These are phyloP conservation scores for Colletotrichum chlorophyti DNA, from an alignment of 2,329 filamentous ascomycete species.

Conservation along the genomic window DNA sequence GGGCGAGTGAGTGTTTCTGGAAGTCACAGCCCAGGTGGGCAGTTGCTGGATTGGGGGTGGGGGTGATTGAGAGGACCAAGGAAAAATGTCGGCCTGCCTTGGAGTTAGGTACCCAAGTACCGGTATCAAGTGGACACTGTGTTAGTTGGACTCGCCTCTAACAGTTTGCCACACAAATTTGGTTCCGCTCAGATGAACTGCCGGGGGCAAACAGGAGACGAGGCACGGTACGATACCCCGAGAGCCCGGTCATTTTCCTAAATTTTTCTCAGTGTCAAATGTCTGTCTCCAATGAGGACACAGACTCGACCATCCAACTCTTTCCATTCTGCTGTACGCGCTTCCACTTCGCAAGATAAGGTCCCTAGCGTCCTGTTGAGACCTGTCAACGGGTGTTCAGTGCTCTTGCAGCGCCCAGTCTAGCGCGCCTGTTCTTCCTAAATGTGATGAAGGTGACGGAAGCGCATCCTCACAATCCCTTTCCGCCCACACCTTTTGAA, in stretches of 20 bases:
- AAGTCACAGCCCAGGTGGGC: conserved; percentile 24
- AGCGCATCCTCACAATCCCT: too few species aligned
- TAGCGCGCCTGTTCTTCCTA: neutral
- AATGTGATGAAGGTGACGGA: neutral
- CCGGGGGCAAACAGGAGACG: conserved; percentile 14
- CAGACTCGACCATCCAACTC: conserved; percentile 20
- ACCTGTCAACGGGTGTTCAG: neutral
- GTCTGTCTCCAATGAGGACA: conserved; percentile 25
- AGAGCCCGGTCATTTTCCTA: too few species aligned
- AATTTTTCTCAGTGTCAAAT: too few species aligned
- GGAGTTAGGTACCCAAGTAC: neutral
- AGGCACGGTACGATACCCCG: conserved; percentile 24
- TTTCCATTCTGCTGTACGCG: conserved; percentile 12
- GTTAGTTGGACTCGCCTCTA: neutral
- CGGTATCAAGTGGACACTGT: conserved; percentile 20
- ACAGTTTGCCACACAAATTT: neutral
- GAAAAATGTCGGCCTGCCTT: conserved; percentile 21
- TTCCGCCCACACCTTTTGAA: too few species aligned
- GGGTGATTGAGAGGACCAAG: conserved; percentile 19
- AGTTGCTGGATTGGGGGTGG: conserved; percentile 28
- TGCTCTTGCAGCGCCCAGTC: neutral
- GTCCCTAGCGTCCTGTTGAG: too few species aligned
- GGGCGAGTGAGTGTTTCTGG: conserved; percentile 24
- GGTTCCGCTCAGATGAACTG: neutral
- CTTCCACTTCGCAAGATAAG: too few species aligned